phyloP scores from a whole-genome alignment of 257 asterid genomes.

The Dorcoceras hygrometricum region DNA sequence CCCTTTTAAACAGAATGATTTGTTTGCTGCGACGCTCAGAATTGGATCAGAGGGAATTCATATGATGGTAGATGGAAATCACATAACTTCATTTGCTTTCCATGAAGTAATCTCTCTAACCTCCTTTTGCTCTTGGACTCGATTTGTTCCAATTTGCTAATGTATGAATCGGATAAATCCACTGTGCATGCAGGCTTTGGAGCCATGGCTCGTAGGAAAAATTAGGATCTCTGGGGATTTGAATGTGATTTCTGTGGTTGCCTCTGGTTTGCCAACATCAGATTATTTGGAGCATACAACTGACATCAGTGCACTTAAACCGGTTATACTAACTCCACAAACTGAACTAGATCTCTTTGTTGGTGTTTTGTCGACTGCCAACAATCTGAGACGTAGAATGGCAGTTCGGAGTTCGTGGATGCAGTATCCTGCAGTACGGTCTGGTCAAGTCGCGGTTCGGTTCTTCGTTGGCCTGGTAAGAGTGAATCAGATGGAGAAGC shows the following conservation, averaged over 20 bases:
- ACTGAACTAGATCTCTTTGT: conserved; percentile 62
- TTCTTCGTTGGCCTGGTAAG: conserved; percentile 98
- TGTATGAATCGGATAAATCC: neutral
- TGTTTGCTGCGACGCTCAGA: conserved; percentile 85
- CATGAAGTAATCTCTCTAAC: conserved; percentile 67
- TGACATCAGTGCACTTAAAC: conserved; percentile 78
- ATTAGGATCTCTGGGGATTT: conserved; percentile 84
- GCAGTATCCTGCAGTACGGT: conserved; percentile 83
- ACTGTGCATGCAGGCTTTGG: conserved; percentile 64
- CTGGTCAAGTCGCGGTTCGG: conserved; percentile 90
- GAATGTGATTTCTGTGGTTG: conserved; percentile 73
- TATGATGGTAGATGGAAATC: conserved; percentile 97
- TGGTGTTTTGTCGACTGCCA: conserved; percentile 95
- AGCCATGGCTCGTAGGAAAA: conserved; percentile 94
- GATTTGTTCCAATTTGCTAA: conserved; percentile 13
- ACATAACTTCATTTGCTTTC: conserved; percentile 82
- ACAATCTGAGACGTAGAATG: conserved; percentile 97
- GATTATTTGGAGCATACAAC: conserved; percentile 78
- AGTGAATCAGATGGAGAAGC: neutral
- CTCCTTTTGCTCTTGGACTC: conserved; percentile 17
- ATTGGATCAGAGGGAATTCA: conserved; percentile 96
- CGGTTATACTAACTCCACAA: conserved; percentile 51
- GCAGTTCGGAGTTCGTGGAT: conserved; percentile 98
- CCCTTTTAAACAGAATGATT: conserved; percentile 85
- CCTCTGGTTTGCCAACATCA: conserved; percentile 93